Percentiles rank a stretch among this genome's conserved stretches.
Evolutionary conservation across 768 basidiomycete species (phyloP).

Genomic region (Suillus hirtellus): DNA sequence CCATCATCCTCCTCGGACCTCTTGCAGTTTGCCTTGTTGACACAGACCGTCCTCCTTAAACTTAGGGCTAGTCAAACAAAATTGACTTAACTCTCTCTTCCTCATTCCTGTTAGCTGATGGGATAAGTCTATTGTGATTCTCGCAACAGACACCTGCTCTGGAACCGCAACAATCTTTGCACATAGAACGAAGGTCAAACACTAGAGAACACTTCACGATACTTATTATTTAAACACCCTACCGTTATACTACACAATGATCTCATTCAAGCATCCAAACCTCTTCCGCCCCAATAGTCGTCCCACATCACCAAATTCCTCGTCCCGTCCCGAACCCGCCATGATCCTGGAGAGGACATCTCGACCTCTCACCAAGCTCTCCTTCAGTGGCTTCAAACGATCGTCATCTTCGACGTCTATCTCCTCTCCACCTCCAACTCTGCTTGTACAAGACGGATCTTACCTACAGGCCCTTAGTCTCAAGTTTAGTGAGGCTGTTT

Average conservation of each 20-base stretch:
- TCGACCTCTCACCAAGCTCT: conserved; percentile 57
- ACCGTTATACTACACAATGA: conserved; percentile 37
- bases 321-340: conserved; percentile 30
- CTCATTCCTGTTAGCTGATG: conserved; percentile 32
- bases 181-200: conserved; percentile 8
- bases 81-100: conserved; percentile 16
- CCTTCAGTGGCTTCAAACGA: conserved; percentile 59
- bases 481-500: conserved; percentile 80
- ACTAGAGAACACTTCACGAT: not conserved
- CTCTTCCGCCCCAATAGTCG: conserved; percentile 66
- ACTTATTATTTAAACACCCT: conserved; percentile 16
- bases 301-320: conserved; percentile 60
- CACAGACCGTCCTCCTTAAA: conserved; percentile 81
- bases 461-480: conserved; percentile 76
- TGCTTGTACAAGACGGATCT: conserved; percentile 73
- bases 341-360: conserved; percentile 44
- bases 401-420: conserved; percentile 44
- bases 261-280: conserved; percentile 67
- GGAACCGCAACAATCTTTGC: conserved; percentile 12
- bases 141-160: conserved; percentile 44
- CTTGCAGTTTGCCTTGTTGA: conserved; percentile 59
- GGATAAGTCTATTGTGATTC: conserved; percentile 39
- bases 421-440: conserved; percentile 35
- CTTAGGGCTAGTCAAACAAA: conserved; percentile 49
- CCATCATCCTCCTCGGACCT: conserved; percentile 64